These are phyloP conservation scores for Onygenales sp. DNA, from an alignment of 2,329 filamentous ascomycete species.

Conservation along the genomic window DNA sequence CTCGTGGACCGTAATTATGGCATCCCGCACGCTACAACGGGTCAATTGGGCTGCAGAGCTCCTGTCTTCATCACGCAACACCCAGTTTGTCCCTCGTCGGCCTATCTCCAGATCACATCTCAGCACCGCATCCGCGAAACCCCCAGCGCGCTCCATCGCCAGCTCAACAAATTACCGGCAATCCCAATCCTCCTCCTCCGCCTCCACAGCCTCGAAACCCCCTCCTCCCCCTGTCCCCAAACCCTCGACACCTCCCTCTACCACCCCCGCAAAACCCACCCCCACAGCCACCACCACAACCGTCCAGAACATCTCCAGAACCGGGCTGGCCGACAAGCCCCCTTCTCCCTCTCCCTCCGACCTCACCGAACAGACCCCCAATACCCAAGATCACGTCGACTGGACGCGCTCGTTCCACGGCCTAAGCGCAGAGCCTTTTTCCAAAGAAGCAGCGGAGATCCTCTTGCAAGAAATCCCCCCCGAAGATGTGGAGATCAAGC, in stretches of 20 bases:
- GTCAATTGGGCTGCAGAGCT: conserved; percentile 6
- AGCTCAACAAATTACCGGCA: conserved; percentile 10
- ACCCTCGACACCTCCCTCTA: conserved; percentile 9
- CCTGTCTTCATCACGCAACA: conserved; percentile 1
- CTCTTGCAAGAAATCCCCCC: conserved; percentile 58
- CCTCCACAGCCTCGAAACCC: not conserved
- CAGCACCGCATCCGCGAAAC: not conserved
- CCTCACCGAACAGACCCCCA: conserved; percentile 1
- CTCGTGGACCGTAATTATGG: conserved; percentile 1
- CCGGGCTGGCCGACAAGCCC: conserved; percentile 27
- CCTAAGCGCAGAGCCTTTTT: conserved; percentile 61
- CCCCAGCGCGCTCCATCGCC: conserved; percentile 6
- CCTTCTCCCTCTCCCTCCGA: conserved; percentile 16
- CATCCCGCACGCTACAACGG: not conserved
- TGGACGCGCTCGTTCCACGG: conserved; percentile 81
- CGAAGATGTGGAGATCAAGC: conserved; percentile 90
- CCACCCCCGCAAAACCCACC: conserved; percentile 11
- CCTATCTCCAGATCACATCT: conserved; percentile 10
- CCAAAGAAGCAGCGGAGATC: conserved; percentile 57
- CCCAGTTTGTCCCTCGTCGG: conserved; percentile 14
- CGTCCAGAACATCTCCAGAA: conserved; percentile 29
- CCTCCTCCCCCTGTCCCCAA: conserved; percentile 7
- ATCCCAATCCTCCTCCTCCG: conserved; percentile 3
- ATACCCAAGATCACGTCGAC: conserved; percentile 48
- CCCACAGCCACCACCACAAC: conserved; percentile 19